Evolutionary conservation across 257 asterid genomes (phyloP).

Genomic region (Solanum rostratum): DNA sequence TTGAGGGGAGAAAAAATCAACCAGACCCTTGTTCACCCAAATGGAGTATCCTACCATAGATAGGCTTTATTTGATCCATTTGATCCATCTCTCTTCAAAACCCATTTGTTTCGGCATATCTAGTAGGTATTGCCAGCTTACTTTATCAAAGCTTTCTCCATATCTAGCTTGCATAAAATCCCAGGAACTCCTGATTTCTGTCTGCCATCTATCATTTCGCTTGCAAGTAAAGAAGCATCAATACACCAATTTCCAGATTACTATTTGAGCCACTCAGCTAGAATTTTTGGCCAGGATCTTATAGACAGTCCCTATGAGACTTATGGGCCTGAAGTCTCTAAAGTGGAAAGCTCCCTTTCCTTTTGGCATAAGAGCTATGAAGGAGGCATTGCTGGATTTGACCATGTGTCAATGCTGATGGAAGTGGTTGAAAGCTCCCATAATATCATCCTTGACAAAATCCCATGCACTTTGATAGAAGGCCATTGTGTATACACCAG

Average conservation of each 20-base stretch:
- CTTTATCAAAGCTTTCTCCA: no score
- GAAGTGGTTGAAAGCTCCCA: not conserved
- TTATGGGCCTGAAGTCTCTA: not conserved
- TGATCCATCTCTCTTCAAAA: no score
- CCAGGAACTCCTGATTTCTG: not conserved
- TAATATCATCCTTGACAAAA: not conserved
- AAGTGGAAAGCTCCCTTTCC: not conserved
- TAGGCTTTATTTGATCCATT: not conserved
- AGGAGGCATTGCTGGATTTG: not conserved
- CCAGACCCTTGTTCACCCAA: not conserved
- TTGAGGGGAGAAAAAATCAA: not conserved
- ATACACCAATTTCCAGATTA: not conserved
- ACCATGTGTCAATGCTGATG: not conserved
- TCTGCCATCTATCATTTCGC: not conserved
- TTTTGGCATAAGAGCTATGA: not conserved
- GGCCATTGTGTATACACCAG: not conserved
- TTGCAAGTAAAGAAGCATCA: not conserved
- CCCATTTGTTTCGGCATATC: not conserved
- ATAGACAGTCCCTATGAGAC: not conserved
- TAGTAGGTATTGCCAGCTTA: not conserved
- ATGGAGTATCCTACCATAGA: not conserved
- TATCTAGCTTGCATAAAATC: no score
- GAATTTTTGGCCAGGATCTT: not conserved
- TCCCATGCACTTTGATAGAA: not conserved
- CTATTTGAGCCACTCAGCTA: not conserved